Percentiles rank a stretch among this genome's conserved stretches.
phyloP scores from a whole-genome alignment of 2,329 filamentous ascomycete species.

The Alternaria longipes region DNA sequence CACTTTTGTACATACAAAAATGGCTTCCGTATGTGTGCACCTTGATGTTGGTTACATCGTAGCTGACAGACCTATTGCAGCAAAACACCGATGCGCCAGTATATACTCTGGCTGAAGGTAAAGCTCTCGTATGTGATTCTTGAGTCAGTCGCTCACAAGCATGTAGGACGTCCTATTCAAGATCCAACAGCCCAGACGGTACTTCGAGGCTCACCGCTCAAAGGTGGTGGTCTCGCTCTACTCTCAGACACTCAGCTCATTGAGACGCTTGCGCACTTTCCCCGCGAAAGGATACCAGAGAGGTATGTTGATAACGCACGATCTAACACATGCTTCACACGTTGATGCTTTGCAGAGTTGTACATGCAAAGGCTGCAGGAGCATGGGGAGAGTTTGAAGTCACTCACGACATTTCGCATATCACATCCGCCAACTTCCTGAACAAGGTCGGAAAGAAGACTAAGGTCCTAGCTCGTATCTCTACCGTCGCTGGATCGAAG shows the following conservation, averaged over 20 bases:
- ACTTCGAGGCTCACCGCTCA: not conserved
- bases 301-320: slow-evolving; percentile 40
- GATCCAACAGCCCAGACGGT: not conserved
- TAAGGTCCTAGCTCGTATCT: no score
- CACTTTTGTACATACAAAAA: no score
- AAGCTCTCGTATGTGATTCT: not conserved
- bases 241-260: slow-evolving; percentile 69
- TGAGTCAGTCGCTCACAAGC: not conserved
- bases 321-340: slow-evolving; percentile 6
- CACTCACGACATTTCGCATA: slow-evolving; percentile 66
- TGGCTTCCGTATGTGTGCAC: no score
- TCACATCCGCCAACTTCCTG: slow-evolving; percentile 65
- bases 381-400: slow-evolving; percentile 69
- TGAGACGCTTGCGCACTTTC: slow-evolving; percentile 68
- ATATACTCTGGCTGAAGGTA: not conserved
- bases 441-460: slow-evolving; percentile 53
- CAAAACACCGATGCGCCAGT: not conserved
- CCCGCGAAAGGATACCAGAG: slow-evolving; percentile 69
- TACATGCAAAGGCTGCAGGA: slow-evolving; percentile 68
- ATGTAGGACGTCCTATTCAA: not conserved
- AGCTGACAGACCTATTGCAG: not conserved
- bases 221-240: slow-evolving; percentile 56
- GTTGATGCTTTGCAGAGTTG: slow-evolving; percentile 49
- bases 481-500: no score
- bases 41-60: not conserved